These are phyloP conservation scores for Guyanaporus albipodus DNA, from an alignment of 768 basidiomycete species.

Conservation along the genomic window DNA sequence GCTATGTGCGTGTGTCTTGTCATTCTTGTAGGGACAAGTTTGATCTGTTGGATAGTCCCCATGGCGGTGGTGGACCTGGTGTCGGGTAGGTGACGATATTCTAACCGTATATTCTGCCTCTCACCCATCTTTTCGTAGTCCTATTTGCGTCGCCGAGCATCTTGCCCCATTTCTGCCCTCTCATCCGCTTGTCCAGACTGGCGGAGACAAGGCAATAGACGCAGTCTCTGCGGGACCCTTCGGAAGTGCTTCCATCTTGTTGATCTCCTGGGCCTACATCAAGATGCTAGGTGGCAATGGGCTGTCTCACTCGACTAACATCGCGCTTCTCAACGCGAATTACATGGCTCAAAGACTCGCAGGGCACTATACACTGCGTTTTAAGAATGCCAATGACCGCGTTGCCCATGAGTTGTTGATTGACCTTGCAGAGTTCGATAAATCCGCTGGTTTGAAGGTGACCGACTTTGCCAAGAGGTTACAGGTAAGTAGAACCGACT, in stretches of 20 bases:
- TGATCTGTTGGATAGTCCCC: conserved; percentile 54
- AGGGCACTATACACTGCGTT: conserved; percentile 80
- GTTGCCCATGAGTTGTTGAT: conserved; percentile 97
- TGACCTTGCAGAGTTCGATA: conserved; percentile 94
- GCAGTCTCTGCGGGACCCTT: conserved; percentile 91
- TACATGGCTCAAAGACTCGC: conserved; percentile 92
- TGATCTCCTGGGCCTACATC: conserved; percentile 99
- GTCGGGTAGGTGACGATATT: conserved; percentile 59
- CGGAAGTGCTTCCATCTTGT: conserved; percentile 90
- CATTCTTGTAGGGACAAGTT: not conserved
- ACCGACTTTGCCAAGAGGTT: conserved; percentile 95
- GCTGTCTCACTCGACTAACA: conserved; percentile 76
- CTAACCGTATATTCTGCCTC: not conserved
- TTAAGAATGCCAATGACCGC: conserved; percentile 84
- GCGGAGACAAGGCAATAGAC: conserved; percentile 69
- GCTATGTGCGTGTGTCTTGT: conserved; percentile 61
- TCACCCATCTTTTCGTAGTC: conserved; percentile 39
- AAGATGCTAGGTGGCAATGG: conserved; percentile 98
- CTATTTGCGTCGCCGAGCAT: conserved; percentile 93
- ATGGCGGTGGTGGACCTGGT: conserved; percentile 96
- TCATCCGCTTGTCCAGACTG: conserved; percentile 70
- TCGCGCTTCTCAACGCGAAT: conserved; percentile 92
- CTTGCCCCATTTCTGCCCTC: conserved; percentile 91
- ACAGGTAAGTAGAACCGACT: conserved; percentile 51
- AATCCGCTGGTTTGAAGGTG: conserved; percentile 84